Percentiles rank a stretch among this genome's conserved stretches.
Conservation (phyloP, 495 filamentous ascomycete species). For the Chaetomidium leptoderma region DNA sequence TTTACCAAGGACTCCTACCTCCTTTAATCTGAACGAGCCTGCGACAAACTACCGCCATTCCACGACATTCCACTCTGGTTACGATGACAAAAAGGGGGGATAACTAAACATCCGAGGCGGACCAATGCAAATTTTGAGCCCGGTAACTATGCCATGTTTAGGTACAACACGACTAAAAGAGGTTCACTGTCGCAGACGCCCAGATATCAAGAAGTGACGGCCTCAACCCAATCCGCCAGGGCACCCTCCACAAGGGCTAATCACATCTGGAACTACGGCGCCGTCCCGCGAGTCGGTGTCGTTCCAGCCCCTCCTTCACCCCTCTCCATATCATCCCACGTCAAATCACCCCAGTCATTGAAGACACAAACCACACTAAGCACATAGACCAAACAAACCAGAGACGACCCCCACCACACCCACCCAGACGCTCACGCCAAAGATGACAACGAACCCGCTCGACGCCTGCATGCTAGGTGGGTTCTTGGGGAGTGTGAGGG, state of each 20-base stretch:
- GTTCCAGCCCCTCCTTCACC: background rate
- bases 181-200: too few species aligned
- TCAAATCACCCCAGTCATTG: too few species aligned
- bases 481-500: conserved; percentile 20
- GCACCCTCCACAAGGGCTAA: conserved; percentile 26
- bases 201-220: conserved; percentile 21
- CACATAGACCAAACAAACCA: conserved; percentile 12
- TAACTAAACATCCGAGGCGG: conserved; percentile 33
- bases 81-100: conserved; percentile 18
- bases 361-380: conserved; percentile 1
- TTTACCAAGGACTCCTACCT: conserved; percentile 26
- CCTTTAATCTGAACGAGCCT: conserved; percentile 24
- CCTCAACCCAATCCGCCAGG: conserved; percentile 30
- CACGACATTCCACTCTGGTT: conserved; percentile 33
- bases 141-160: background rate
- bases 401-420: conserved; percentile 21
- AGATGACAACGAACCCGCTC: conserved; percentile 30
- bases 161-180: background rate
- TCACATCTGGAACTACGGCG: conserved; percentile 31
- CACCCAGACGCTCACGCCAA: conserved; percentile 4
- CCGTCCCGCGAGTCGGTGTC: conserved; percentile 20
- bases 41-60: conserved; percentile 21
- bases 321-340: background rate
- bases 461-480: conserved; percentile 26
- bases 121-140: conserved; percentile 30